Evolutionary conservation across 2,329 filamentous ascomycete genomes (phyloP), one percentile per base, ranked within the genome.

Genomic region (Aspergillus sp.): DNA sequence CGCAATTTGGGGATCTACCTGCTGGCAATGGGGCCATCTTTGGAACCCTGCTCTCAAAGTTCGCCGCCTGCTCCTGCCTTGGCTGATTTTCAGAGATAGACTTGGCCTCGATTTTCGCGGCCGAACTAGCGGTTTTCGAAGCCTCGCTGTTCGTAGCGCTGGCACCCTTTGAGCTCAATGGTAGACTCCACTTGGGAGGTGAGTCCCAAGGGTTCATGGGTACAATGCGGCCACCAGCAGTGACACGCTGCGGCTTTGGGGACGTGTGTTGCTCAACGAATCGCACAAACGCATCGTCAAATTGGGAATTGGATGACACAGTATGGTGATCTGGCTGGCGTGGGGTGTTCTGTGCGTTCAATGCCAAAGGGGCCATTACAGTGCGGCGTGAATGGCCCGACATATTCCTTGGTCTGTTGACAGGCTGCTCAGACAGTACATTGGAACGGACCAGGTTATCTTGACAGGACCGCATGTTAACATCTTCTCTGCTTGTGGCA

Each of bases 191-290:
- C 57, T 74, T 68, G 5, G 77, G 75, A 54, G 70, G 71, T 22
- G 73, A 66, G 11, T 57, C 33, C 19, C 65, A 62, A 33, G 71
- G 68, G 37, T 71, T 69, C 73, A 80, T 78, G n/a, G 78, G 77
- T 37, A 81, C 77, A 27, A 81, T 80, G 41, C 73, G 73, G 8
- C 79, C 79, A 20, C 78, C 78, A 56, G 79, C 77, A 40, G 78
- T 80, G 49, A 81, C 79, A 51, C 79, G 75, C 51, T 80, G 75
- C 57, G 79, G 75, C 34, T 73, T 78, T n/a, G 79, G 78, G 37
- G 79, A 80, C 7, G 77, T 71, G 58, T 80, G 78, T 51, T 78
- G 71, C 64, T 76, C 76, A 8, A 81, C 68, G 56, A 81, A 81
- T 39, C 70, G 70, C 33, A 70, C 74, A 64, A 81, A 81, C 0